Evolutionary conservation across 306 rosid genomes (phyloP).

Genomic region (Sophora flavescens): DNA sequence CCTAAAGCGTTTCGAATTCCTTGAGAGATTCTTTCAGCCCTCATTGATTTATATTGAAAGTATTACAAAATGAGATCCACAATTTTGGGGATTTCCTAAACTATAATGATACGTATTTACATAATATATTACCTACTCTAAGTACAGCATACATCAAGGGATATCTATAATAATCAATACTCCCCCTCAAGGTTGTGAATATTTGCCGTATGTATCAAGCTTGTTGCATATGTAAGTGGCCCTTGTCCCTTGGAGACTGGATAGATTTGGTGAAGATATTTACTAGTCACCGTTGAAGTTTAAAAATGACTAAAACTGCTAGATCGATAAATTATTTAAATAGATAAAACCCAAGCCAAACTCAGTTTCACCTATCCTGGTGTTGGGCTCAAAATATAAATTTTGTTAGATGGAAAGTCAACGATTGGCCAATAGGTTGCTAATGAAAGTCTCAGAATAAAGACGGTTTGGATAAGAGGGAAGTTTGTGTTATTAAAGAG

Average conservation of each 20-base stretch:
- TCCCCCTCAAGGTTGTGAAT: not conserved
- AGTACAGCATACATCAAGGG: not conserved
- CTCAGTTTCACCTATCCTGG: too few relatives aligned
- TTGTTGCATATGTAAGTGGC: not conserved
- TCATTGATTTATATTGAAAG: conserved; percentile 4
- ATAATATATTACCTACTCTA: not conserved
- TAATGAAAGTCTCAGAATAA: too few relatives aligned
- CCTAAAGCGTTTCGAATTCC: not conserved
- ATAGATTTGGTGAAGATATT: not conserved
- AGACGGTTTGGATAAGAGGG: too few relatives aligned
- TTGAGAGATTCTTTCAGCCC: conserved; percentile 22
- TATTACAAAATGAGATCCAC: conserved; percentile 2
- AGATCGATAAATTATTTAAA: too few relatives aligned
- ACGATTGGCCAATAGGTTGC: too few relatives aligned
- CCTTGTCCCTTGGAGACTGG: not conserved
- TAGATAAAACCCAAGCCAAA: too few relatives aligned
- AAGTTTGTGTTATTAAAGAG: too few relatives aligned
- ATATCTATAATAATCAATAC: conserved; percentile 14
- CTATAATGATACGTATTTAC: not conserved
- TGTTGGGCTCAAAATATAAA: too few relatives aligned
- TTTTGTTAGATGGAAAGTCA: too few relatives aligned
- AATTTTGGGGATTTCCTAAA: conserved; percentile 10
- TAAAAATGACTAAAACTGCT: too few relatives aligned
- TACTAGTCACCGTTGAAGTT: not conserved
- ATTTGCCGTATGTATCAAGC: not conserved